Evolutionary conservation across 768 basidiomycete genomes (phyloP), one percentile per base, ranked within the genome.

Genomic region (Chalciporus sphaerocephalus): DNA sequence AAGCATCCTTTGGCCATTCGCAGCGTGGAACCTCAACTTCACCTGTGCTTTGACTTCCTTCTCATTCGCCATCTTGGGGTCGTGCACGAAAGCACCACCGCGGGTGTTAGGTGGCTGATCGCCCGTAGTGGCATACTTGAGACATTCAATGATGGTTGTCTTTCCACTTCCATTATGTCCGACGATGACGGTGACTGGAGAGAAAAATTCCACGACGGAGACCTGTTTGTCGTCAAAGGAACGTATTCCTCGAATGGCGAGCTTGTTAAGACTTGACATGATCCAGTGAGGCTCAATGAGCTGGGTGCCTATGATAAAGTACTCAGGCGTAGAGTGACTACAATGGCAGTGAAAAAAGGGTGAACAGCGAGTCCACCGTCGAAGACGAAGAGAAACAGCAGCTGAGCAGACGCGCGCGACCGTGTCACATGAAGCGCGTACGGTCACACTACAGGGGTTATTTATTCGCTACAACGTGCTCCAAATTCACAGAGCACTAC

Each of bases 1-100:
- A 30, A 92, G 73, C 93, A 98, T 98, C 15, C 86, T 76, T 20
- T 79, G 79, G n/a, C 87, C 81, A 57, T 93, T 93, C 12, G 90
- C 88, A 44, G 94, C 89, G 60, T 79, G 74, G 68, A 99, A 99
- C 17, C 95, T 80, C 28, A 99, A 72, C 64, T 92, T 93, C 54
- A 99, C 96, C 69, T 97, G 94, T 2, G 96, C 96, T 69, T 95
- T 97, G 57, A 99, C 95, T 62, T 98, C 95, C 62, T 94, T 95
- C 74, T 97, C 93, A 60, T 95, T 94, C 6, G 96, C 96, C 83
- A 99, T 95, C 75, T 96, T 96, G 2, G 96, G 96, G 68, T 99
- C 96, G 65, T 99, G 96, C 4, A 99, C 71, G 67, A 98, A 99
- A 0, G 96, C 96, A n/a, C 95, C 96, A 24, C 95, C 95, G 50